phyloP scores from a whole-genome alignment of 1,284 basidiomycete species.

The Coniferiporia weirii region DNA sequence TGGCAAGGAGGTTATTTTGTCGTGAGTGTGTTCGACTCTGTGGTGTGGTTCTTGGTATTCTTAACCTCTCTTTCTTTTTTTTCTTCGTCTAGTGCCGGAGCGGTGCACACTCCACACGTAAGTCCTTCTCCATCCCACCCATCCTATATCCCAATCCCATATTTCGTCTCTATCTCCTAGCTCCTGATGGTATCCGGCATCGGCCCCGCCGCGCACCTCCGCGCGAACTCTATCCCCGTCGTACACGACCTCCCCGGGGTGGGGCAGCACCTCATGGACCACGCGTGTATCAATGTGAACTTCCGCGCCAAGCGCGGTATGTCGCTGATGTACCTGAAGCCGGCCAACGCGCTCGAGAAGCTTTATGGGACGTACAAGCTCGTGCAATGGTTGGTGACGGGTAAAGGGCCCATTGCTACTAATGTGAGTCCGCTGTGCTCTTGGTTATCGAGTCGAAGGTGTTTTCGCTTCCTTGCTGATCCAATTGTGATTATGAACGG shows the following conservation, averaged over 20 bases:
- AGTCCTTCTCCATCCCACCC: too few species aligned
- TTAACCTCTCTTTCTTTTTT: not conserved
- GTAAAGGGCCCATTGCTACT: slow-evolving; percentile 43
- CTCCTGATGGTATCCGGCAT: slow-evolving; percentile 69
- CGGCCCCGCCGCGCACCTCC: slow-evolving; percentile 52
- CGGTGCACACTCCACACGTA: slow-evolving; percentile 21
- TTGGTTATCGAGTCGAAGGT: slow-evolving; percentile 12
- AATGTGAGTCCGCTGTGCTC: slow-evolving; percentile 39
- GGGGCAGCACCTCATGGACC: slow-evolving; percentile 56
- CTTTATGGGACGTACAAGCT: slow-evolving; percentile 34
- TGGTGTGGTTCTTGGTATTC: not conserved
- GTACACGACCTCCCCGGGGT: slow-evolving; percentile 54
- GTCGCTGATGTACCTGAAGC: slow-evolving; percentile 35
- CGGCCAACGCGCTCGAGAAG: slow-evolving; percentile 11
- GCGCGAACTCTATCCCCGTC: slow-evolving; percentile 42
- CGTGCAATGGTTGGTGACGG: slow-evolving; percentile 38
- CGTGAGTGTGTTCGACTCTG: slow-evolving; percentile 9
- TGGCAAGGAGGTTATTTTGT: slow-evolving; percentile 23
- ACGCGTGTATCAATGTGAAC: slow-evolving; percentile 43
- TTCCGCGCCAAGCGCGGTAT: slow-evolving; percentile 46
- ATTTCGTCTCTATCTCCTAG: too few species aligned
- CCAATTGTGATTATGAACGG: slow-evolving; percentile 13
- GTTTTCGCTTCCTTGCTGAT: slow-evolving; percentile 14
- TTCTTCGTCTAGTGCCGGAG: slow-evolving; percentile 20
- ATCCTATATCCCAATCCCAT: too few species aligned